A percentile compares a stretch with the other conserved stretches of the same genome.
phyloP scores from a whole-genome alignment of 1,284 basidiomycete species.

The Fomitopsis palustris region DNA sequence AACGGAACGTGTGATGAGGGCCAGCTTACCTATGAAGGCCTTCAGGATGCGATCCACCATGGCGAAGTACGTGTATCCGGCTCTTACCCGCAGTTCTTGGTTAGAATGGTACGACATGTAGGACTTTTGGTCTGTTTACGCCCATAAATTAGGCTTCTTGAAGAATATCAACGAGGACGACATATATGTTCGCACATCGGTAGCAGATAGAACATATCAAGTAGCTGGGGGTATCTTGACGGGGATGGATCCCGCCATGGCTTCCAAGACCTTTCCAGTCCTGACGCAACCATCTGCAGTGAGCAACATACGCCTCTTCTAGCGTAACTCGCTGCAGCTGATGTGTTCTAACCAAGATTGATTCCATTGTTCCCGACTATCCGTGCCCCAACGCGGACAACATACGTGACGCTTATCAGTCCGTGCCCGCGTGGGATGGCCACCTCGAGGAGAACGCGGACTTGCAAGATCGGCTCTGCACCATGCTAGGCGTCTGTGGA shows the following conservation, averaged over 20 bases:
- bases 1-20: conserved; percentile 51
- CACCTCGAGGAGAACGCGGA: conserved; percentile 41
- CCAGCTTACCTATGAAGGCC: conserved; percentile 46
- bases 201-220: conserved; percentile 46
- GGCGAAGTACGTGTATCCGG: conserved; percentile 34
- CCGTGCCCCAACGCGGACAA: conserved; percentile 42
- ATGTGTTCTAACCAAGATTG: conserved; percentile 34
- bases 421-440: conserved; percentile 46
- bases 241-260: conserved; percentile 44
- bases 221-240: conserved; percentile 47
- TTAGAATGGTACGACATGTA: conserved; percentile 12
- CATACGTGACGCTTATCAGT: conserved; percentile 42
- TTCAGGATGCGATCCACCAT: conserved; percentile 45
- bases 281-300: conserved; percentile 35
- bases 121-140: conserved; percentile 53
- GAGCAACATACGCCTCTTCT: not conserved
- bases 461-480: conserved; percentile 39
- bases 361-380: conserved; percentile 48
- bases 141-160: conserved; percentile 38
- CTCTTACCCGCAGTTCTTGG: not conserved
- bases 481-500: conserved; percentile 42
- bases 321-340: not conserved
- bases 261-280: conserved; percentile 36
- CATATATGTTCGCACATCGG: conserved; percentile 43
- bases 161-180: conserved; percentile 35